Conservation (phyloP, 495 filamentous ascomycete genomes). For the Podospora australis region DNA sequence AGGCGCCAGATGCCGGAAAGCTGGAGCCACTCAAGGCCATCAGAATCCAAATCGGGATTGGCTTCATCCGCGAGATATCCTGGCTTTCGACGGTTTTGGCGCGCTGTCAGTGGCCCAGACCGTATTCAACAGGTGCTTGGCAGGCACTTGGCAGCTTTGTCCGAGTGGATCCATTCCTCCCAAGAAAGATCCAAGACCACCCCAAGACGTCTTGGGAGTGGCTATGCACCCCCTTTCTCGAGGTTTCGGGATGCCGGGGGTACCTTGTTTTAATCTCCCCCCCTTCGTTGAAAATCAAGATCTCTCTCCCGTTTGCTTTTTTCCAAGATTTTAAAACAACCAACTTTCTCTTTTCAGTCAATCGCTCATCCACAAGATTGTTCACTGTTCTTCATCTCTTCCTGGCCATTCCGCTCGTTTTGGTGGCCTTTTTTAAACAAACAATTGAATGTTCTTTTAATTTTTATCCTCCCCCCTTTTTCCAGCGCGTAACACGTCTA, state of each 20-base stretch:
- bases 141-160: slow-evolving; percentile 11
- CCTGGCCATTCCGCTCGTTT: slow-evolving; percentile 22
- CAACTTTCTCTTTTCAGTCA: slow-evolving; percentile 13
- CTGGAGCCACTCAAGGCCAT: not conserved
- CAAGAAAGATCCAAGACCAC: slow-evolving; percentile 8
- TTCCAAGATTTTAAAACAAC: slow-evolving; percentile 3
- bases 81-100: not conserved
- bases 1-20: not conserved
- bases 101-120: slow-evolving; percentile 3
- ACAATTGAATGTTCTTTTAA: slow-evolving; percentile 18
- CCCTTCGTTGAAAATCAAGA: not conserved
- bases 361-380: slow-evolving; percentile 9
- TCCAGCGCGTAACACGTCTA: not conserved
- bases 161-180: not conserved
- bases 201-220: slow-evolving; percentile 19
- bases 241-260: slow-evolving; percentile 8
- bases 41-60: not conserved
- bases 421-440: slow-evolving; percentile 4
- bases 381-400: slow-evolving; percentile 6
- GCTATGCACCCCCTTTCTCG: slow-evolving; percentile 18
- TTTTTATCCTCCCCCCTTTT: slow-evolving; percentile 1
- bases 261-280: slow-evolving; percentile 7
- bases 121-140: slow-evolving; percentile 12
- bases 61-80: not conserved
- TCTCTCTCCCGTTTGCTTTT: not conserved